A percentile compares a stretch with the other conserved stretches of the same genome.
Evolutionary conservation across 768 basidiomycete species (phyloP).

Genomic region (Dacryopinax primogenitus): DNA sequence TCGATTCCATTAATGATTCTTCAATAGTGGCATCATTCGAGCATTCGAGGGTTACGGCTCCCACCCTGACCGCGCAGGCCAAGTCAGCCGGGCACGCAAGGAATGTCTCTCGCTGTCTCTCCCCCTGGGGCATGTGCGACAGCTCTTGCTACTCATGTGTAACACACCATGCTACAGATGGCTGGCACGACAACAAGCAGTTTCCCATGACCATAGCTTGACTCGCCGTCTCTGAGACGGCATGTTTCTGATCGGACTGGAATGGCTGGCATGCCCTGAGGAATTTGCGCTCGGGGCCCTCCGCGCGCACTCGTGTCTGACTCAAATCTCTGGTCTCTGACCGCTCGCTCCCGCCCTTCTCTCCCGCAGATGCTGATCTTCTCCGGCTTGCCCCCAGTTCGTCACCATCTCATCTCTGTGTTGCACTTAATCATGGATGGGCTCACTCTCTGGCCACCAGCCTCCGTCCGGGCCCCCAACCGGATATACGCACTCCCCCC

Average conservation of each 20-base stretch:
- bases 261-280: not conserved
- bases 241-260: not conserved
- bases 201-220: not conserved
- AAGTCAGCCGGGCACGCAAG: no score
- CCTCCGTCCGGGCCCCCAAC: no score
- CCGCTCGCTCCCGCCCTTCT: not conserved
- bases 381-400: not conserved
- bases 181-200: not conserved
- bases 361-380: not conserved
- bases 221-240: not conserved
- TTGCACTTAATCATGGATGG: no score
- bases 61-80: no score
- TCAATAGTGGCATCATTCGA: no score
- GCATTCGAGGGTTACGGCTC: no score
- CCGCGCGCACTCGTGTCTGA: not conserved
- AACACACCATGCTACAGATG: no score
- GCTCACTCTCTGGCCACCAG: no score
- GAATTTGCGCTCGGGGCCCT: not conserved
- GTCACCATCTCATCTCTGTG: not conserved
- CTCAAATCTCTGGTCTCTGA: not conserved
- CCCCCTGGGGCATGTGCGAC: not conserved
- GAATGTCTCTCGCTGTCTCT: no score
- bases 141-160: no score
- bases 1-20: no score
- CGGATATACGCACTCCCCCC: no score